Conservation (phyloP, 192 early-diverging fungal genomes). For the Linnemannia schmuckeri region DNA sequence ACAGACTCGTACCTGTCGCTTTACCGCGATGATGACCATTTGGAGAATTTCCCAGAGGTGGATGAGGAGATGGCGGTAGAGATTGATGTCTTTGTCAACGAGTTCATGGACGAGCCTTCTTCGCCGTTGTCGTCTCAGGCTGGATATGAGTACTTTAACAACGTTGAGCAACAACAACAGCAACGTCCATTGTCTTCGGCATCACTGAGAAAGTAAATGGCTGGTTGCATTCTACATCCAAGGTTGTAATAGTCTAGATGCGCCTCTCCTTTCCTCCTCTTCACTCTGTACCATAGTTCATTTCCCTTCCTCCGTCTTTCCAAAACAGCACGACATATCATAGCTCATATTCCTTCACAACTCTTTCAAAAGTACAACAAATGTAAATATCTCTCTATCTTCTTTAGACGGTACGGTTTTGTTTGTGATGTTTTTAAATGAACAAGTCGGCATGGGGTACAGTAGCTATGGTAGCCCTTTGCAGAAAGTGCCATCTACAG, state of each 20-base stretch:
- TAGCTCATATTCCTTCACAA: too few species aligned
- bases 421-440: too few species aligned
- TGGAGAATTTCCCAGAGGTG: constrained; percentile 57
- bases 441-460: too few species aligned
- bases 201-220: background rate
- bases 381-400: too few species aligned
- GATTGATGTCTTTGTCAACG: constrained; percentile 50
- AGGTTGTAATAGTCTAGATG: background rate
- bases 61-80: constrained; percentile 49
- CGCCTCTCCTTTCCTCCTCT: background rate
- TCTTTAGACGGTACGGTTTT: too few species aligned
- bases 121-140: background rate
- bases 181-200: background rate
- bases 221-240: too few species aligned
- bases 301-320: too few species aligned
- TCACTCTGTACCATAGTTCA: background rate
- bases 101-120: constrained; percentile 35
- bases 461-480: too few species aligned
- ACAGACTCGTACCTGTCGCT: constrained; percentile 70
- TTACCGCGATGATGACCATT: constrained; percentile 54
- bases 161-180: background rate
- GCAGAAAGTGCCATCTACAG: too few species aligned
- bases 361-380: too few species aligned
- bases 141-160: background rate
- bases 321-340: too few species aligned